These are phyloP conservation scores for Zymoseptoria ardabiliae DNA, from an alignment of 2,329 filamentous ascomycete species.

Conservation along the genomic window DNA sequence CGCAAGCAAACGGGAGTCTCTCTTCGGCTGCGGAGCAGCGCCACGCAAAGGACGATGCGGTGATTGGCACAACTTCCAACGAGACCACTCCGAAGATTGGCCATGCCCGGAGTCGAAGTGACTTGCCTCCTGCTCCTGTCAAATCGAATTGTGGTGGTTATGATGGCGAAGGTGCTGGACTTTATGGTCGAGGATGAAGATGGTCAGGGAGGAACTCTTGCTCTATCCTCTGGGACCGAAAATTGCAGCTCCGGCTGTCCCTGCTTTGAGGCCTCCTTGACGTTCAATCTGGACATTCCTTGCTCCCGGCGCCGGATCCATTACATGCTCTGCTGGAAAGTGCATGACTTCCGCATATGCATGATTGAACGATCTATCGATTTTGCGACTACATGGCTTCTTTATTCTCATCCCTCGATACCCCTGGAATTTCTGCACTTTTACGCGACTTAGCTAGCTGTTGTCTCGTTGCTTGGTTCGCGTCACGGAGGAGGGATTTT, in stretches of 20 bases:
- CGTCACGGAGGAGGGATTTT: background rate
- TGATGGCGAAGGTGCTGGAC: background rate
- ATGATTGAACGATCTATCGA: background rate
- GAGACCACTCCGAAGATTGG: constrained; percentile 14
- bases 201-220: background rate
- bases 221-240: background rate
- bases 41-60: constrained; percentile 4
- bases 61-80: constrained; percentile 10
- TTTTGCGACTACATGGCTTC: background rate
- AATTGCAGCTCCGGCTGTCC: no score
- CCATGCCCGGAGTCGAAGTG: constrained; percentile 17
- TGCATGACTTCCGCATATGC: background rate
- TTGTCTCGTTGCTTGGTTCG: background rate
- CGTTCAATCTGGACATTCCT: background rate
- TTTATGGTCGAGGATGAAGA: background rate
- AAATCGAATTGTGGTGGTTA: constrained; percentile 8
- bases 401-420: background rate
- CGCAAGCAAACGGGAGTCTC: background rate
- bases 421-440: background rate
- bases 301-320: background rate
- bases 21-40: constrained; percentile 12
- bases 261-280: no score
- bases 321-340: background rate
- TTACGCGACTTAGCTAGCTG: background rate
- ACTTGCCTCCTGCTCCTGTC: constrained; percentile 13